phyloP scores from a whole-genome alignment of 192 early-diverging fungal genomes.

The Phycomyces nitens region DNA sequence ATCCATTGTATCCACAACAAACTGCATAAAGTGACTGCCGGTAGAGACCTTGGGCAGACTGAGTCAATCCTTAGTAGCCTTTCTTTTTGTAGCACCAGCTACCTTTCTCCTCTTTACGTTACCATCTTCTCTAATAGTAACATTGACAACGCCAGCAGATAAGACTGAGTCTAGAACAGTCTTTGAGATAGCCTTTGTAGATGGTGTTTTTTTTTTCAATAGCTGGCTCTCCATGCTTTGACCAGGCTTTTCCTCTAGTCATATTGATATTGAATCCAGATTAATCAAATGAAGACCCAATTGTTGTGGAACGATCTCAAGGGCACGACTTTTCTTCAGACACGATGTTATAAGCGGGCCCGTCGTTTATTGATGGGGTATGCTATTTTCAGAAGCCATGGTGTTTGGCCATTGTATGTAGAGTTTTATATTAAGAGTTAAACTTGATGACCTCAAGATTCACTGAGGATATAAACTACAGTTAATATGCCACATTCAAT shows the following conservation, averaged over 20 bases:
- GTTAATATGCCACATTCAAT: too few species aligned
- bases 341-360: too few species aligned
- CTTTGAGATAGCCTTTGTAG: slow-evolving; percentile 5
- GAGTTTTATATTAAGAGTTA: too few species aligned
- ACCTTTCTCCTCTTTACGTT: background rate
- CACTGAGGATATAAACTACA: too few species aligned
- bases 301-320: too few species aligned
- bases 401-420: too few species aligned
- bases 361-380: too few species aligned
- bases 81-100: slow-evolving; percentile 1
- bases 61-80: slow-evolving; percentile 4
- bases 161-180: slow-evolving; percentile 3
- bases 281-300: background rate
- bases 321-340: too few species aligned
- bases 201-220: slow-evolving; percentile 1
- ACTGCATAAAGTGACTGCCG: slow-evolving; percentile 2
- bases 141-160: slow-evolving; percentile 4
- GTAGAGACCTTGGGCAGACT: background rate
- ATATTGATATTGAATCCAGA: slow-evolving; percentile 5
- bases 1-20: slow-evolving; percentile 4
- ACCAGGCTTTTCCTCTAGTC: slow-evolving; percentile 2
- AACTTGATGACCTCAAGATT: too few species aligned
- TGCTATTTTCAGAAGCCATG: too few species aligned
- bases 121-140: background rate
- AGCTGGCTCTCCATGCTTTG: background rate